Percentiles rank a stretch among this genome's conserved stretches.
phyloP scores from a whole-genome alignment of 148 eudicot genomes.

The Persicaria tinctoria region DNA sequence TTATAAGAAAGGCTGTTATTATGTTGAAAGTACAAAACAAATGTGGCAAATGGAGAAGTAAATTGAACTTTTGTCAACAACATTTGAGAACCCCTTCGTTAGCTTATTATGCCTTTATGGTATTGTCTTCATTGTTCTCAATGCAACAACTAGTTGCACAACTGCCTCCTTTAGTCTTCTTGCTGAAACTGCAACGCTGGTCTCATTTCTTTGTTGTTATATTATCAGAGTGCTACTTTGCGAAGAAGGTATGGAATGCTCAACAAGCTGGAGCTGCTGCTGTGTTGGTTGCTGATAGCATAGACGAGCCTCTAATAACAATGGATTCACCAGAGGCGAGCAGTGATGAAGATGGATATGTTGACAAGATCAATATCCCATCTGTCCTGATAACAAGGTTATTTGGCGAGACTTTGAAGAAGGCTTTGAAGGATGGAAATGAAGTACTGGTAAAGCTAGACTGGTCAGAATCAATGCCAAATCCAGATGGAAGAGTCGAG shows the following conservation, averaged over 20 bases:
- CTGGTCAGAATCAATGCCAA: constrained; percentile 94
- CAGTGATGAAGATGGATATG: constrained; percentile 50
- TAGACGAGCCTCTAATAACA: constrained; percentile 75
- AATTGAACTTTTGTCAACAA: not conserved
- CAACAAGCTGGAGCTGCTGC: constrained; percentile 96
- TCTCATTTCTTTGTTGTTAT: not conserved
- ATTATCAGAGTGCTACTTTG: constrained; percentile 74
- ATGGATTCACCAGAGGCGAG: constrained; percentile 84
- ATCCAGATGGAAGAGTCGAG: constrained; percentile 28
- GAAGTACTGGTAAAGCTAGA: constrained; percentile 68
- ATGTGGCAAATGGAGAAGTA: not conserved
- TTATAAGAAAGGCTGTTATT: too few species aligned
- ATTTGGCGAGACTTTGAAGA: constrained; percentile 57
- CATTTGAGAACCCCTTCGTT: not conserved
- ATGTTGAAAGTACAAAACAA: not conserved
- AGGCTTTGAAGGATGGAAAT: constrained; percentile 35
- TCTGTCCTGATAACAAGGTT: constrained; percentile 49
- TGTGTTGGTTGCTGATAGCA: constrained; percentile 61
- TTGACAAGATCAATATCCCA: constrained; percentile 65
- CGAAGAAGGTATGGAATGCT: constrained; percentile 79
- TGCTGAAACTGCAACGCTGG: not conserved
- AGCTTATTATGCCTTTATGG: not conserved
- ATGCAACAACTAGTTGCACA: not conserved
- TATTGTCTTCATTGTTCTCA: not conserved
- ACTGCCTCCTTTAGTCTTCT: not conserved